phyloP scores from a whole-genome alignment of 1,284 basidiomycete genomes.

The Papiliotrema fonsecae region DNA sequence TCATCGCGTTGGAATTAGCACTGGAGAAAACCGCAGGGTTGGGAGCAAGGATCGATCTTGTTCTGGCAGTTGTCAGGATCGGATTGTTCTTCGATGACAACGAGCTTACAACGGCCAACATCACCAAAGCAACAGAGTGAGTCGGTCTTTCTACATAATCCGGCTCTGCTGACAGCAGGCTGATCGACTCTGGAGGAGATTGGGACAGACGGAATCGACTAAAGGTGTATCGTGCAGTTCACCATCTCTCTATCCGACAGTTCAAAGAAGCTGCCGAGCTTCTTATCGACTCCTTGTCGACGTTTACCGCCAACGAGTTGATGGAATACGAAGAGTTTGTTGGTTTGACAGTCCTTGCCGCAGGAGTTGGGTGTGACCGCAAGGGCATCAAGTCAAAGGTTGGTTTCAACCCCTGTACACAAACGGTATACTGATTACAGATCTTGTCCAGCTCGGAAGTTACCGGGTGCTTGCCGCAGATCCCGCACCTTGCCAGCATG shows the following conservation, averaged over 20 bases:
- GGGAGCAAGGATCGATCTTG: slow-evolving; percentile 89
- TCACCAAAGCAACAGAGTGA: slow-evolving; percentile 77
- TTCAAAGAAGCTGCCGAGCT: slow-evolving; percentile 69
- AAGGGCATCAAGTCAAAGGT: slow-evolving; percentile 92
- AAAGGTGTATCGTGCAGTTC: slow-evolving; percentile 90
- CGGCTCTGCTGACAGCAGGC: slow-evolving; percentile 50
- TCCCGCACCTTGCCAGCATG: slow-evolving; percentile 52
- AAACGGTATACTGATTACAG: slow-evolving; percentile 26
- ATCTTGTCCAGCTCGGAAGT: slow-evolving; percentile 56
- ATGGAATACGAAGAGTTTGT: slow-evolving; percentile 90
- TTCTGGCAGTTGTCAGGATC: slow-evolving; percentile 80
- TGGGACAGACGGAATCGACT: slow-evolving; percentile 96
- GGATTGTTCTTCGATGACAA: slow-evolving; percentile 88
- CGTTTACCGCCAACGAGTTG: slow-evolving; percentile 89
- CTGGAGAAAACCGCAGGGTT: slow-evolving; percentile 89
- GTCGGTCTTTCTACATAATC: slow-evolving; percentile 31
- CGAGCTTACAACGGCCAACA: slow-evolving; percentile 64
- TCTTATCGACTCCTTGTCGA: slow-evolving; percentile 83
- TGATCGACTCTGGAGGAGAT: slow-evolving; percentile 94
- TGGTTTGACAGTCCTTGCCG: slow-evolving; percentile 74
- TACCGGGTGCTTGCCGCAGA: slow-evolving; percentile 49
- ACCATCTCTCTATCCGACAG: slow-evolving; percentile 74
- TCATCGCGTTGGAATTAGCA: slow-evolving; percentile 77
- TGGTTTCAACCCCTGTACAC: slow-evolving; percentile 7
- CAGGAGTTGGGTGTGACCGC: slow-evolving; percentile 70